Conservation (phyloP, 2,329 filamentous ascomycete genomes). For the Ceratocystiopsis brevicomis region DNA sequence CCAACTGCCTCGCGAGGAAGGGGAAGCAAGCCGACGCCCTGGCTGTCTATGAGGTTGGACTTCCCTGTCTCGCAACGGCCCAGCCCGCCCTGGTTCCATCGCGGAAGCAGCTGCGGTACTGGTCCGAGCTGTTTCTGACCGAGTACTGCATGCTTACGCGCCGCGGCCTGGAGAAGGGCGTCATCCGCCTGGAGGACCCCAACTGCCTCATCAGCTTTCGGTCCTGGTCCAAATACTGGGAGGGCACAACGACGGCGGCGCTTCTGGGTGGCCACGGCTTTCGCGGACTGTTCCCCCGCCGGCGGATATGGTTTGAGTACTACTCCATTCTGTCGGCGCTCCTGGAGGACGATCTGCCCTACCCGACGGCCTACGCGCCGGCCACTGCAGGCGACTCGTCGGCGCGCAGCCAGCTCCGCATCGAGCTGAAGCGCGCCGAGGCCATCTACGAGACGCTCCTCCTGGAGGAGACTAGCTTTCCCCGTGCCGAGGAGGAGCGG, state of each 20-base stretch:
- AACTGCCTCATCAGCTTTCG: constrained; percentile 39
- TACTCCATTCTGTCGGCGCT: constrained; percentile 64
- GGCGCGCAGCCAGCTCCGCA: constrained; percentile 43
- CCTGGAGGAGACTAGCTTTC: constrained; percentile 63
- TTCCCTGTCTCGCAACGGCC: constrained; percentile 40
- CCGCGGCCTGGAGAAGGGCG: constrained; percentile 32
- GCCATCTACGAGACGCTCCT: constrained; percentile 61
- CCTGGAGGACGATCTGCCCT: constrained; percentile 45
- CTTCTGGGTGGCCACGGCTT: constrained; percentile 37
- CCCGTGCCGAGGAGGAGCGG: constrained; percentile 62
- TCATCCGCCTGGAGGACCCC: constrained; percentile 30
- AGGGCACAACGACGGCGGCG: constrained; percentile 24
- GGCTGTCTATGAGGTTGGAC: constrained; percentile 43
- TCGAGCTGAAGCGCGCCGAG: constrained; percentile 66
- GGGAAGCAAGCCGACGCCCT: constrained; percentile 39
- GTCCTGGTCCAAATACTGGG: constrained; percentile 55
- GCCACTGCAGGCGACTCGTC: constrained; percentile 25
- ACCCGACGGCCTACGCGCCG: constrained; percentile 28
- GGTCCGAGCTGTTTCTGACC: constrained; percentile 61
- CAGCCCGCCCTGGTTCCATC: constrained; percentile 19
- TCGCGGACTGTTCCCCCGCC: constrained; percentile 38
- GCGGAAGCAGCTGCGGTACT: constrained; percentile 47
- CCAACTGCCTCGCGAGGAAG: constrained; percentile 36
- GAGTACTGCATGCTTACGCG: constrained; percentile 55
- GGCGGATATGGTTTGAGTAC: constrained; percentile 69